A percentile compares a stretch with the other conserved stretches of the same genome.
These are phyloP conservation scores for Russula olivacea DNA, from an alignment of 768 basidiomycete species.

Conservation along the genomic window DNA sequence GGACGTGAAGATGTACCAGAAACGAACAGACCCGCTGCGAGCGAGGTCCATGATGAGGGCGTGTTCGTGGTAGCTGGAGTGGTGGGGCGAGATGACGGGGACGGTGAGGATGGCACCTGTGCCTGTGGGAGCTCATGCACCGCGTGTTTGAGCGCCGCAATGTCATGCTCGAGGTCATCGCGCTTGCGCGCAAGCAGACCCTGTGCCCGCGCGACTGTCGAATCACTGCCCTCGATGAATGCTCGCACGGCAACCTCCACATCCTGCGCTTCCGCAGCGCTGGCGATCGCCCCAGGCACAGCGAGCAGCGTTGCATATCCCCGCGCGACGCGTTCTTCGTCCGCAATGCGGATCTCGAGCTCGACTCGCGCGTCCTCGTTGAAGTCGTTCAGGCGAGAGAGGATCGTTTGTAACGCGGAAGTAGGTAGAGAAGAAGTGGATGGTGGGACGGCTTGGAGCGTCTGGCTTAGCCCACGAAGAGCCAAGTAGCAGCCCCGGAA, in stretches of 20 bases:
- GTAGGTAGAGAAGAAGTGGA: constrained; percentile 20
- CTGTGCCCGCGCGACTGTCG: constrained; percentile 41
- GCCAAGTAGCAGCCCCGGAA: constrained; percentile 68
- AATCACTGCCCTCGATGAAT: constrained; percentile 52
- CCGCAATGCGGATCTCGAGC: constrained; percentile 69
- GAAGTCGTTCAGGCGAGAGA: constrained; percentile 64
- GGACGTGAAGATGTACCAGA: constrained; percentile 33
- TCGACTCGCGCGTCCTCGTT: constrained; percentile 78
- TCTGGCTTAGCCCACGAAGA: constrained; percentile 50
- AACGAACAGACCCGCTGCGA: constrained; percentile 53
- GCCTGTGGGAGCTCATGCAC: constrained; percentile 40
- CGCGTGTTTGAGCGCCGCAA: constrained; percentile 58
- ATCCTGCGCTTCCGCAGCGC: constrained; percentile 32
- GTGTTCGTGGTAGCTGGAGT: constrained; percentile 20
- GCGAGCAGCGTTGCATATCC: constrained; percentile 67
- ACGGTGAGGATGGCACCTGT: not conserved
- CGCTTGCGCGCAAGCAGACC: constrained; percentile 53
- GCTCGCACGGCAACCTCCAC: constrained; percentile 46
- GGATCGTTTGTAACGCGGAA: constrained; percentile 42
- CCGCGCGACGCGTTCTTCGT: constrained; percentile 57
- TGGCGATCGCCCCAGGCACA: constrained; percentile 45
- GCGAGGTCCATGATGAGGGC: constrained; percentile 37
- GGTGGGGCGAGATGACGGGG: not conserved
- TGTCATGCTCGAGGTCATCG: constrained; percentile 70
- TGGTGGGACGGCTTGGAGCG: constrained; percentile 27